Evolutionary conservation across 257 asterid species (phyloP), one percentile per base, ranked within the genome.

Genomic region (Nicotiana obtusifolia): DNA sequence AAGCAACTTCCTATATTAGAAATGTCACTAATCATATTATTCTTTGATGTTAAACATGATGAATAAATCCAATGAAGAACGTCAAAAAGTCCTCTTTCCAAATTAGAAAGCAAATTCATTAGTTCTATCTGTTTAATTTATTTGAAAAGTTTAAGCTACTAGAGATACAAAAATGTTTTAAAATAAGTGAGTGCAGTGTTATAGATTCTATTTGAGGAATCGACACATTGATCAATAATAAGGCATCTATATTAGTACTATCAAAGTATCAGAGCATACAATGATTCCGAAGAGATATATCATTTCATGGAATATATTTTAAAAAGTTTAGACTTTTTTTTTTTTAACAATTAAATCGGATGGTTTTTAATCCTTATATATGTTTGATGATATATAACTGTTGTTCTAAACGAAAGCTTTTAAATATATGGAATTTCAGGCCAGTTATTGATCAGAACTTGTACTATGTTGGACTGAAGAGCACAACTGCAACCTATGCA

Each of bases 401-500:
- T 6, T 47, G 37, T 22, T 49, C 16, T 73, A 73, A 73, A 47
- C 10, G 13, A 61, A 64, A 73, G n/a, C 13, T 9, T 60, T 60
- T 7, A 44, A 44, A 71, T 41, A 47, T 47, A 64, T 80, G 52
- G 20, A 64, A 64, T 78, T 30, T 83, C 84, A 95, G 99, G 87
- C 99, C 99, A 0, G 99, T 94, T 85, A 68, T 95, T 69, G 99
- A 95, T 87, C 99, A 95, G 80, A 95, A 95, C 79, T 84, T 95
- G 77, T 95, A 94, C 89, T 90, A 86, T 61, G 87, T 94, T 15
- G 98, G 97, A 78, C 84, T 95, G 84, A 91, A 94, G 84, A 90
- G 87, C 26, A 94, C 99, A 2, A 94, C 99, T 10, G 98, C 99
- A 5, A 91, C 97, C 60, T 95, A 92, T 80, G 97, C 98, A 60